Conservation (phyloP, 345 rosid genomes). For the Crucihimalaya himalaica region DNA sequence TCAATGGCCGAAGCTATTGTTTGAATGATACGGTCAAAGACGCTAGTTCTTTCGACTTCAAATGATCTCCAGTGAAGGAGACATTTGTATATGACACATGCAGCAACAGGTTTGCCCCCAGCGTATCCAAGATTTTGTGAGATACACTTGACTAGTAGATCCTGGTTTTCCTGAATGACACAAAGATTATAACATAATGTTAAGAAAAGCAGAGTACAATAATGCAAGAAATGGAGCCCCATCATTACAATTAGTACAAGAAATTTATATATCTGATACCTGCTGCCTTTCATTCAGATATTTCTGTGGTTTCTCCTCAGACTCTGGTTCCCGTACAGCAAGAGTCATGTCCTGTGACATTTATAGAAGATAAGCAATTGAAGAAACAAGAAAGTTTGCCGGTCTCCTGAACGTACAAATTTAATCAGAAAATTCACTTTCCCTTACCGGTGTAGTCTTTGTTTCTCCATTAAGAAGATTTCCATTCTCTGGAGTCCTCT, state of each 20-base stretch:
- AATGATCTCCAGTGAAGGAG: constrained; percentile 99
- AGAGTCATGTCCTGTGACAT: constrained; percentile 62
- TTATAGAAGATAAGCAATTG: constrained; percentile 19
- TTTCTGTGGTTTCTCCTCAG: constrained; percentile 98
- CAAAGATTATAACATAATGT: constrained; percentile 19
- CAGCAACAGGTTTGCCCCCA: constrained; percentile 90
- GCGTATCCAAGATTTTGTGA: constrained; percentile 92
- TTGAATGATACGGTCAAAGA: constrained; percentile 96
- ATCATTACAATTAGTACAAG: not conserved
- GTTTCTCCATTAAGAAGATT: constrained; percentile 67
- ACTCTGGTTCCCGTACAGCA: constrained; percentile 84
- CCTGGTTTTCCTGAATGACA: constrained; percentile 84
- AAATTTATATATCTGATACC: constrained; percentile 41
- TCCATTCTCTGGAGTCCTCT: constrained; percentile 94
- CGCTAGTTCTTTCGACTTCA: constrained; percentile 92
- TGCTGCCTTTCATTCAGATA: constrained; percentile 96
- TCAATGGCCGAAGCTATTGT: constrained; percentile 89
- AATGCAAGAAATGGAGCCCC: constrained; percentile 1
- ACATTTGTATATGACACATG: constrained; percentile 89
- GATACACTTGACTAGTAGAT: constrained; percentile 82
- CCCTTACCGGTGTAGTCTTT: constrained; percentile 62
- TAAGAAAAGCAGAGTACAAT: constrained; percentile 13
- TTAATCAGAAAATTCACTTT: constrained; percentile 6
- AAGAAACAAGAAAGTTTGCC: constrained; percentile 16
- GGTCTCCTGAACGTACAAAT: not conserved